Evolutionary conservation across 2,329 filamentous ascomycete species (phyloP).

Genomic region (Thielaviopsis populi): DNA sequence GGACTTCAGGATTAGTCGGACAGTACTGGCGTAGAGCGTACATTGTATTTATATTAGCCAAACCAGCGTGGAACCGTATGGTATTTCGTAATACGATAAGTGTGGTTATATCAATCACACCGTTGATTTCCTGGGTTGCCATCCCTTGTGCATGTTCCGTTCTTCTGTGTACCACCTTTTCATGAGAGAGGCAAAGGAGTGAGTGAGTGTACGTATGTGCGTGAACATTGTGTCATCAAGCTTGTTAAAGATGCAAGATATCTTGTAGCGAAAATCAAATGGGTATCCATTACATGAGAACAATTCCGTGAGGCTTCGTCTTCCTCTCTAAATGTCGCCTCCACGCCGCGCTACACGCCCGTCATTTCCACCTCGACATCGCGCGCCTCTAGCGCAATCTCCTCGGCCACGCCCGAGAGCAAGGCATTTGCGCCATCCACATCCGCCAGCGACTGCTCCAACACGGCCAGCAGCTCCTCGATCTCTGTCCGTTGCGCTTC

Average conservation of each 20-base stretch:
- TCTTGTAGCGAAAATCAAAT: neutral
- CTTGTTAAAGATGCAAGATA: neutral
- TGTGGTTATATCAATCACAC: neutral
- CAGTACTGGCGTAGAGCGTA: neutral
- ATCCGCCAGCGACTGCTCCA: conserved; percentile 40
- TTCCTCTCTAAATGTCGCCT: neutral
- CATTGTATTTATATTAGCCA: neutral
- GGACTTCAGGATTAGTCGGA: neutral
- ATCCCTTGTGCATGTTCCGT: too few species aligned
- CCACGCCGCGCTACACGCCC: conserved; percentile 13
- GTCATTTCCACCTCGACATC: conserved; percentile 30
- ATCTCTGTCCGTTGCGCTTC: conserved; percentile 40
- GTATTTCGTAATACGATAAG: neutral
- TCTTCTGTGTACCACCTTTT: too few species aligned
- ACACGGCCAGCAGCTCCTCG: conserved; percentile 31
- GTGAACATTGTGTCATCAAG: neutral
- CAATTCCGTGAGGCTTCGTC: neutral
- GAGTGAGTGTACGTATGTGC: too few species aligned
- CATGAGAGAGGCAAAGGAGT: too few species aligned
- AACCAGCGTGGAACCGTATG: neutral
- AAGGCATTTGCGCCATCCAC: conserved; percentile 37
- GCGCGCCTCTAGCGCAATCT: conserved; percentile 36
- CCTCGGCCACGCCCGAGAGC: conserved; percentile 32
- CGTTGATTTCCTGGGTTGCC: too few species aligned
- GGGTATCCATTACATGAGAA: neutral